Base-by-base conservation (phyloP, 1,284 basidiomycete species). In the Ceratobasidium sp. region DNA sequence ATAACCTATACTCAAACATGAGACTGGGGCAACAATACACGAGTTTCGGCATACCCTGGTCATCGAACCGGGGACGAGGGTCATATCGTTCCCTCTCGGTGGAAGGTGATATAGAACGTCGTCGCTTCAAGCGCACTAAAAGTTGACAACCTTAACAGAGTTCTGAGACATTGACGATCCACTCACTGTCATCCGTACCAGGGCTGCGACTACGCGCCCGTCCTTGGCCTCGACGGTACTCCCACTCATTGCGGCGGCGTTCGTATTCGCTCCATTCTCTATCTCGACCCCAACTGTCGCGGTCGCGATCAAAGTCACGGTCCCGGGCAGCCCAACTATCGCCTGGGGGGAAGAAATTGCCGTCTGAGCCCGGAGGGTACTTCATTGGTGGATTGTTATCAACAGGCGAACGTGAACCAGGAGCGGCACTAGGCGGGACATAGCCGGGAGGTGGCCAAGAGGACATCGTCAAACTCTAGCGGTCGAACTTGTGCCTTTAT, bases 81-180 rank as follows among this genome's bases (percentile, higher is more conserved):
- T 95, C 93, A 82, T 91, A 94, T 73, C 93, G 87, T 77, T 93
- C 93, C 79, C 91, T 87, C 82, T 94, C 93, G 80, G 91, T 54
- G n/a, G 73, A 93, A n/a, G 95, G 95, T n/a, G 95, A 96, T 79
- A 90, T 85, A 23, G 95, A 96, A 77, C 95, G 89, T 79, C 94
- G 91, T 77, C 95, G 91, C 85, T 96, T 96, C 38, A 66, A 38
- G 78, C 87, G 89, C 84, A 84, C 87, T 90, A 81, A 52, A n/a
- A 81, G 68, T 69, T 80, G 79, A 65, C 10, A 77, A 80, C 66
- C n/a, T 71, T 46, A 65, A 35, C 30, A 66, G 68, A 20, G 50
- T n/a, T 50, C 38, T 30, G 46, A 35, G 8, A 54, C 27, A 14
- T 12, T n/a, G 54, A 16, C 33, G 54, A 62, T 12, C 14, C 50